Evolutionary conservation across 805 yeast species (phyloP).

Genomic region (Candida peoriensis): DNA sequence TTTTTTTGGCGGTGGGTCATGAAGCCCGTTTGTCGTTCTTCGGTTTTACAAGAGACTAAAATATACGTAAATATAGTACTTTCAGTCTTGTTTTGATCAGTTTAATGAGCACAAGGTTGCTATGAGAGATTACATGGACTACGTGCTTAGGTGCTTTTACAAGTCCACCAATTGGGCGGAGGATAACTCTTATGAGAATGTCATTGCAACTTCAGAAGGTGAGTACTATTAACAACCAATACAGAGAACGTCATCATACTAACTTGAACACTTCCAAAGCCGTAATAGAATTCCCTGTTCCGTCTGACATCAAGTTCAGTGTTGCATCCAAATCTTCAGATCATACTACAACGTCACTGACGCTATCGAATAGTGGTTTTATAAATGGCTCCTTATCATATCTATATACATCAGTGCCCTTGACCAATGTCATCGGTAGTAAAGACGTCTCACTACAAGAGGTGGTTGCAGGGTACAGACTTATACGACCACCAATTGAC

Average conservation of each 20-base stretch:
- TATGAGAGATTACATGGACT: conserved; percentile 70
- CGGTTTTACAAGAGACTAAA: too few relatives aligned
- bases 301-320: conserved; percentile 59
- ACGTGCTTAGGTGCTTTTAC: conserved; percentile 68
- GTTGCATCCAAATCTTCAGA: conserved; percentile 67
- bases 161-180: conserved; percentile 71
- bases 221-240: conserved; percentile 1
- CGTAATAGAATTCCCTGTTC: conserved; percentile 68
- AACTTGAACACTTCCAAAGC: conserved; percentile 19
- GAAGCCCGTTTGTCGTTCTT: too few relatives aligned
- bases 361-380: conserved; percentile 55
- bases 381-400: conserved; percentile 84
- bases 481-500: conserved; percentile 40
- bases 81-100: too few relatives aligned
- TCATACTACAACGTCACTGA: conserved; percentile 66
- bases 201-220: conserved; percentile 60
- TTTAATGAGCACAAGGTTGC: too few relatives aligned
- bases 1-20: too few relatives aligned
- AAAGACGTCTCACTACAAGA: conserved; percentile 54
- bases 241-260: conserved; percentile 22
- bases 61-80: too few relatives aligned
- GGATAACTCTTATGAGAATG: conserved; percentile 70
- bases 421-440: conserved; percentile 48
- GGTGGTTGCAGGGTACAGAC: conserved; percentile 63
- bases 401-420: conserved; percentile 60